Percentiles rank a stretch among this genome's conserved stretches.
Conservation (phyloP, 2,329 filamentous ascomycete species). For the Fonsecaea erecta region DNA sequence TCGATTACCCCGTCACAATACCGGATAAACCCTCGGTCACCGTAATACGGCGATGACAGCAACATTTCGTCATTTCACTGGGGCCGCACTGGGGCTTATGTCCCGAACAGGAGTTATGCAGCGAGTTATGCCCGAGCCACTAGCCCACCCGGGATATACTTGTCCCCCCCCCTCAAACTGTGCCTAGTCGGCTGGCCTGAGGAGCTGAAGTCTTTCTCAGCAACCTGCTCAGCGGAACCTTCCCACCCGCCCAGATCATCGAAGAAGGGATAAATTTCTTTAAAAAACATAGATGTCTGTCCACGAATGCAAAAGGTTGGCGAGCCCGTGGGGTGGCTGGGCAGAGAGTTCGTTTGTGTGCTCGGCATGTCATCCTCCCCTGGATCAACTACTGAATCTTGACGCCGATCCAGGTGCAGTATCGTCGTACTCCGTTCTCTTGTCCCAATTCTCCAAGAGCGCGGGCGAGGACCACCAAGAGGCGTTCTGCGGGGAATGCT, state of each 20-base stretch:
- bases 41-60: neutral
- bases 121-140: constrained; percentile 16
- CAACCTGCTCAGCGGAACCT: constrained; percentile 9
- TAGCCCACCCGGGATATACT: neutral
- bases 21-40: constrained; percentile 11
- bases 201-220: constrained; percentile 2
- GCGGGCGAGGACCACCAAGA: constrained; percentile 18
- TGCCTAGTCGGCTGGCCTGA: neutral
- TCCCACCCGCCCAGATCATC: neutral
- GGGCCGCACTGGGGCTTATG: neutral
- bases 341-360: neutral
- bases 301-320: neutral
- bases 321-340: neutral
- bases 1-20: neutral
- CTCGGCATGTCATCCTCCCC: constrained; percentile 1
- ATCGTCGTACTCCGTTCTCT: neutral
- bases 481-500: constrained; percentile 20
- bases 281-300: neutral
- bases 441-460: constrained; percentile 10
- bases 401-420: neutral
- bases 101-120: constrained; percentile 18
- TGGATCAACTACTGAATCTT: neutral
- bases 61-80: neutral
- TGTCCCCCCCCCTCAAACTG: neutral
- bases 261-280: neutral